Percentiles rank a stretch among this genome's conserved stretches.
These are phyloP conservation scores for Acorus calamus DNA, from an alignment of 106 monocot species.

Conservation along the genomic window DNA sequence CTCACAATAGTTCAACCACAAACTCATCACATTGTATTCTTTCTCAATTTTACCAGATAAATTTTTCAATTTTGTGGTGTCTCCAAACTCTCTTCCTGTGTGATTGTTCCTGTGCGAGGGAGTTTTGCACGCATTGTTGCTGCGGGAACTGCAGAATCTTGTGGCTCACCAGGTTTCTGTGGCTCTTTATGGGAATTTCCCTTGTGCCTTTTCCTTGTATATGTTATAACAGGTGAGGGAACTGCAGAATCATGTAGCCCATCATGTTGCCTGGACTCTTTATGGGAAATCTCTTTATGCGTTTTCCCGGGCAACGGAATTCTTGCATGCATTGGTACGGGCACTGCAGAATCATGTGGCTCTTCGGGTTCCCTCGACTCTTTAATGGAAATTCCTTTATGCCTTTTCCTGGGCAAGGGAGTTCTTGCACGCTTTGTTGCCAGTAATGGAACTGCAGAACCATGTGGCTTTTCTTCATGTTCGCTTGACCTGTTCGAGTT, in stretches of 20 bases:
- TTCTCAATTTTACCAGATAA: background rate
- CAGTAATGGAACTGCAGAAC: background rate
- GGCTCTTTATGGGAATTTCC: background rate
- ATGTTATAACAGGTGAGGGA: no score
- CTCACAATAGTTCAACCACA: conserved; percentile 27
- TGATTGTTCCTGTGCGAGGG: background rate
- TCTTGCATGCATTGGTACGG: no score
- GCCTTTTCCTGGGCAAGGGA: background rate
- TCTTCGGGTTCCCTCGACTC: no score
- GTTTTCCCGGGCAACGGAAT: no score
- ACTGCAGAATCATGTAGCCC: no score
- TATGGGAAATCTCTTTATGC: no score
- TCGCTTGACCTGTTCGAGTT: no score
- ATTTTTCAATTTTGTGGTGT: background rate
- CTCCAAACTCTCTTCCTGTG: background rate
- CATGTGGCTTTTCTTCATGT: background rate
- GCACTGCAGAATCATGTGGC: no score
- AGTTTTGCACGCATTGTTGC: background rate
- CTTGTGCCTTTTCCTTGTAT: background rate
- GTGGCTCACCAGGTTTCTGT: background rate
- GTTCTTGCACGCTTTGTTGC: background rate
- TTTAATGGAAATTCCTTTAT: background rate
- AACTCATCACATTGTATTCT: conserved; percentile 9
- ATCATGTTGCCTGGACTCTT: no score
- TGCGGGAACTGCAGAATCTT: background rate